These are phyloP conservation scores for Knufia fluminis DNA, from an alignment of 2,329 filamentous ascomycete species.

Conservation along the genomic window DNA sequence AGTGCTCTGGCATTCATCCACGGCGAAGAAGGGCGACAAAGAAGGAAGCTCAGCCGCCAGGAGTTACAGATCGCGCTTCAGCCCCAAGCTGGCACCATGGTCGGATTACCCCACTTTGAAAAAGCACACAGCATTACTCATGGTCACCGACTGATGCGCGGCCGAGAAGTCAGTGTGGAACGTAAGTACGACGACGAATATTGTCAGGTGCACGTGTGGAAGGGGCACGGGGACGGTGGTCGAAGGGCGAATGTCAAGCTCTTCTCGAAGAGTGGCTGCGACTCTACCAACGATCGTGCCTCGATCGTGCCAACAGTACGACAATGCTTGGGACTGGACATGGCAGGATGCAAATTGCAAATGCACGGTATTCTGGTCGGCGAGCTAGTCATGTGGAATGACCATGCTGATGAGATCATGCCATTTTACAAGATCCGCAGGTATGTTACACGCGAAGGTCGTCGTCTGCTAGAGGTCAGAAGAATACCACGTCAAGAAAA, in stretches of 20 bases:
- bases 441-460: no score
- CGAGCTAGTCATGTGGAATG: constrained; percentile 69
- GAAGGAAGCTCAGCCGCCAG: neutral
- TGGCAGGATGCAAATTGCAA: constrained; percentile 48
- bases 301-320: constrained; percentile 55
- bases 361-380: constrained; percentile 68
- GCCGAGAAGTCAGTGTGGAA: constrained; percentile 51
- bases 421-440: constrained; percentile 67
- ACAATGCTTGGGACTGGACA: constrained; percentile 54
- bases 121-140: constrained; percentile 61
- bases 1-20: constrained; percentile 2
- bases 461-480: no score
- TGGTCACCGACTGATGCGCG: constrained; percentile 51
- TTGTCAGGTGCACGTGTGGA: constrained; percentile 54
- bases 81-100: constrained; percentile 48
- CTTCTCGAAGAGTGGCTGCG: constrained; percentile 61
- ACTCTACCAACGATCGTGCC: constrained; percentile 63
- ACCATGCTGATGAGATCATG: constrained; percentile 54
- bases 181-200: constrained; percentile 83
- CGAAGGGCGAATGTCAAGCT: no score
- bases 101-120: constrained; percentile 51
- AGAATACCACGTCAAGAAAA: no score
- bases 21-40: constrained; percentile 8
- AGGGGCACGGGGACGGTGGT: no score
- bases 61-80: constrained; percentile 27